These are phyloP conservation scores for Basipetospora chlamydospora DNA, from an alignment of 2,329 filamentous ascomycete species.

Conservation along the genomic window DNA sequence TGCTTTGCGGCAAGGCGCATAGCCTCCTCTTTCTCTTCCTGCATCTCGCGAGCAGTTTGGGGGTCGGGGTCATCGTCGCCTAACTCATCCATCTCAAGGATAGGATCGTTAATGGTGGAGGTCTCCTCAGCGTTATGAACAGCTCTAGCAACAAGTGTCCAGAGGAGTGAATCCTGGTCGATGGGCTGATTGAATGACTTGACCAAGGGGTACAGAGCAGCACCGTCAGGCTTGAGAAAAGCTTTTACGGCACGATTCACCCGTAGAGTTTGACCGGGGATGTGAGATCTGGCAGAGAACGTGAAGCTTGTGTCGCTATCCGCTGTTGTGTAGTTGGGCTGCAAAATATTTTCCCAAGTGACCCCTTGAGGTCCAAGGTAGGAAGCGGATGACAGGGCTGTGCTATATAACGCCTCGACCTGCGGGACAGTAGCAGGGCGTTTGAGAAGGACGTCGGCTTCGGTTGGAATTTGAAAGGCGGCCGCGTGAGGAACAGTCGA, in stretches of 20 bases:
- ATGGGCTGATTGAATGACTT: neutral
- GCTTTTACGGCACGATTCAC: neutral
- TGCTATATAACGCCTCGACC: no score
- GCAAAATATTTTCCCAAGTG: neutral
- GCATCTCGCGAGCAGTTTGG: constrained; percentile 46
- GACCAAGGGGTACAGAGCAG: neutral
- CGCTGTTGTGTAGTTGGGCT: no score
- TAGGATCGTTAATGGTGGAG: neutral
- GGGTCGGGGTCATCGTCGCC: constrained; percentile 26
- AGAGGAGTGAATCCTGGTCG: constrained; percentile 1
- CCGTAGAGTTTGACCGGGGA: neutral
- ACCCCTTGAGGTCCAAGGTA: neutral
- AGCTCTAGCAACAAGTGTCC: neutral
- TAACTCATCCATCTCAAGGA: neutral
- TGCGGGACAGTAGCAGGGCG: no score
- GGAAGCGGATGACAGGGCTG: no score
- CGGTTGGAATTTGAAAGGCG: no score
- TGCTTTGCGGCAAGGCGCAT: neutral
- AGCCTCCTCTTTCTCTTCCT: constrained; percentile 32
- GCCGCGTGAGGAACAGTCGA: no score
- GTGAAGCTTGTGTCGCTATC: neutral
- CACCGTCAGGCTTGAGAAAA: neutral
- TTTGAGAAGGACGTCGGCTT: no score
- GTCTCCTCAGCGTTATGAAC: neutral
- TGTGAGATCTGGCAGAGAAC: neutral